Conservation (phyloP, 208 protist species). For the Crithidia acanthocephali region DNA sequence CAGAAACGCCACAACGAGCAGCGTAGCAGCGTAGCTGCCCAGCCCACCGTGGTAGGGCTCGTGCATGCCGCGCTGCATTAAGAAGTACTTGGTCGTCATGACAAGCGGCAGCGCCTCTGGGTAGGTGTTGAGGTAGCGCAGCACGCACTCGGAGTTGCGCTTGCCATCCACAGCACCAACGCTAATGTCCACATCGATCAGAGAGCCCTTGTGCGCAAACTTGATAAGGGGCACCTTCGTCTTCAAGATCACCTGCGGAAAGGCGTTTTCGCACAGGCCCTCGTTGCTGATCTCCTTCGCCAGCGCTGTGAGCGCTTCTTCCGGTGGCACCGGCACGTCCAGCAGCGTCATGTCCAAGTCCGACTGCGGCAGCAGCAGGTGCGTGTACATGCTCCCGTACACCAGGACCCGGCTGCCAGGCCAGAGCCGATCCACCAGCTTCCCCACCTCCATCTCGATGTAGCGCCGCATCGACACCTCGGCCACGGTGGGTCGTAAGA, state of each 20-base stretch:
- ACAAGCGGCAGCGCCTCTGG: constrained; percentile 83
- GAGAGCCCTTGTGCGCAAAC: constrained; percentile 74
- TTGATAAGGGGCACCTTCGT: constrained; percentile 95
- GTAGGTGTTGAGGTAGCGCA: constrained; percentile 62
- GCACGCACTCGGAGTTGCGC: constrained; percentile 77
- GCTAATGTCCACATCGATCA: constrained; percentile 92
- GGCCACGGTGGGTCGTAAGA: constrained; percentile 71
- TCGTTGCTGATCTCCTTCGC: constrained; percentile 64
- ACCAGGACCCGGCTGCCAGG: constrained; percentile 74
- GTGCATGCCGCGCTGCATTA: constrained; percentile 91
- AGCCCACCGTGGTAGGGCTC: constrained; percentile 95
- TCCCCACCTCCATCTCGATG: constrained; percentile 62
- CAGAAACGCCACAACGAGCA: constrained; percentile 93
- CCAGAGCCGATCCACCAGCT: constrained; percentile 72
- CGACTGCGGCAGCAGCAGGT: constrained; percentile 85
- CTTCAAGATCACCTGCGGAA: constrained; percentile 90
- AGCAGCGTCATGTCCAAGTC: constrained; percentile 88
- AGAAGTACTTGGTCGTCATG: constrained; percentile 92
- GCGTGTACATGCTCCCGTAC: constrained; percentile 89
- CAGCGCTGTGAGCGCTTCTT: constrained; percentile 72
- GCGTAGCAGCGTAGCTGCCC: constrained; percentile 87
- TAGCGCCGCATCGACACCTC: constrained; percentile 82
- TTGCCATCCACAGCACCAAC: constrained; percentile 86
- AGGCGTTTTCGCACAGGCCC: constrained; percentile 64
- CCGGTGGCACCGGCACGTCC: constrained; percentile 51